Evolutionary conservation across 805 yeast genomes (phyloP), one percentile per base, ranked within the genome.

Genomic region (Saccharomycopsis sp.): DNA sequence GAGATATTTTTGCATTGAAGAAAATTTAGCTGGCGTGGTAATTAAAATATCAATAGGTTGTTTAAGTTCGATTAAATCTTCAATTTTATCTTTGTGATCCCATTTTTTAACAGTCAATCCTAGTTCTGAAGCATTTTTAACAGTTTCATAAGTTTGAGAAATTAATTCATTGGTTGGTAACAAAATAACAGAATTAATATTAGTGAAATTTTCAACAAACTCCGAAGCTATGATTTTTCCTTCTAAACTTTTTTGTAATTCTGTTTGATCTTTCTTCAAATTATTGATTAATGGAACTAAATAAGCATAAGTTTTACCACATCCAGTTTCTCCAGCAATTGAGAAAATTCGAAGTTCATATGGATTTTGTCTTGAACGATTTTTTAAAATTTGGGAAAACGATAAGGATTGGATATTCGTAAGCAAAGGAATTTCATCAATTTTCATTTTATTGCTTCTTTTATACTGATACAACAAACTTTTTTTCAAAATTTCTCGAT

Each of bases 291-390:
- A 47, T 0, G 95, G 88, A 0, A 82, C 75, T 45, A 92, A 55
- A 53, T 88, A 89, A 0, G 96, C 87, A 77, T 95, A 76, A 0
- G 98, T 89, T 55, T 89, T 89, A 6, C 98, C 98, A 0, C 95
- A 81, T 0, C 98, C 98, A 0, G 98, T 89, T 56, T 92, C 97
- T 2, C 96, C 95, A 1, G 97, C 96, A 40, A 89, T 59, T 2
- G 92, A 74, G 63, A 74, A 85, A 1, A 79, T 70, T 49, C 76
- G 75, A 36, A 76, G 51, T 44, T 66, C 61, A 5, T 56, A 58
- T 17, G 52, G 43, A 31, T 53, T 50, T 36, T 50, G 48, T 45
- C 49, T 9, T 51, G 41, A 52, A 18, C 63, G 55, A 8, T 31
- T 32, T 31, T 69, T 60, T 3, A 71, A 58, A 39, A 75, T 69